Evolutionary conservation across 306 rosid genomes (phyloP), one percentile per base, ranked within the genome.

Genomic region (Psophocarpus tetragonolobus): DNA sequence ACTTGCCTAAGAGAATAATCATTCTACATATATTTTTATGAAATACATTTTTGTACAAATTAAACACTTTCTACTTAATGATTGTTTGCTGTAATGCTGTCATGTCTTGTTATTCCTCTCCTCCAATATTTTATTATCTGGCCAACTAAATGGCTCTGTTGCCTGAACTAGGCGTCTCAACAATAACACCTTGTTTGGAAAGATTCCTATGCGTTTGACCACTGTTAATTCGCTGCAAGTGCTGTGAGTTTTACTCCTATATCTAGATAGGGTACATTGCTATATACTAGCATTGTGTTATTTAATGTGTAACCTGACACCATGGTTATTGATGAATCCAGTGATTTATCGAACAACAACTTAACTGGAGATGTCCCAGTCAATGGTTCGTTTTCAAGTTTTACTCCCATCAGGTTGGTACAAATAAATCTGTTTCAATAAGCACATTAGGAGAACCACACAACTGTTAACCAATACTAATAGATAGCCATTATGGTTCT

Each of bases 331-430:
- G 64, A 68, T 75, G 69, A 70, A 83, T 87, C 67, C 78, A 96
- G 99, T 75, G 99, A 96, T 90, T 89, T 96, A 80, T 96, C 97
- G 66, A 82, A 71, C 83, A 96, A 96, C 79, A 4, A 24, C 0
- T 84, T 96, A 71, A 66, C 57, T 27, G 99, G 99, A 81, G 78
- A 77, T 3, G 35, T 85, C 69, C 99, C 98, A 3, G 65, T 80
- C 72, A 86, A 82, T 67, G 99, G 99, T 76, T 92, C 99, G 30
- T 96, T 96, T 88, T 81, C 88, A 41, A 41, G 77, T 26, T 92
- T 96, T 84, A 91, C 98, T 74, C 94, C 97, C 42, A 88, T 87
- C 91, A 96, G 98, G 99, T 96, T 68, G 56, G 84, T 58, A 42
- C 77, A 53, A 48, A 64, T 64, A 26, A 51, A 15, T 20, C 61